A percentile compares a stretch with the other conserved stretches of the same genome.
phyloP scores from a whole-genome alignment of 2,329 filamentous ascomycete species.

The Alternaria gansuensis region DNA sequence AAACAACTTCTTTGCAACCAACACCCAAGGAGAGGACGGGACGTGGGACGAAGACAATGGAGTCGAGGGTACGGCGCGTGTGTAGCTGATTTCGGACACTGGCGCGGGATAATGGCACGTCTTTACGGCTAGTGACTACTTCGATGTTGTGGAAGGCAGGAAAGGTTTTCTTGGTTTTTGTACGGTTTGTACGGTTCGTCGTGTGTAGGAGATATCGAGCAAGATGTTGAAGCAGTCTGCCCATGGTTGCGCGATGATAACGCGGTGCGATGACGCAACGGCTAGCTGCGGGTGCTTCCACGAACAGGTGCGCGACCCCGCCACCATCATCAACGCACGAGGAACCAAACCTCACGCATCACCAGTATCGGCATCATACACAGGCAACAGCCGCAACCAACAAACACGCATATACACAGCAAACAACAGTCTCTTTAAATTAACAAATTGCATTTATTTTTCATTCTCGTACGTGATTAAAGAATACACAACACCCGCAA shows the following conservation, averaged over 20 bases:
- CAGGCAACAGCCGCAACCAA: background rate
- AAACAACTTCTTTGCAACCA: background rate
- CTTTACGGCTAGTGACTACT: background rate
- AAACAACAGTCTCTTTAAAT: background rate
- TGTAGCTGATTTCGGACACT: background rate
- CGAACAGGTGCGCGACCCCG: constrained; percentile 17
- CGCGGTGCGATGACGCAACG: constrained; percentile 39
- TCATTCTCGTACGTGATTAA: constrained; percentile 20
- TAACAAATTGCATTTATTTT: constrained; percentile 10
- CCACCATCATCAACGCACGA: constrained; percentile 6
- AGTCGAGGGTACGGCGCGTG: background rate
- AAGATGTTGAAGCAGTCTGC: constrained; percentile 19
- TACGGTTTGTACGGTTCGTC: background rate
- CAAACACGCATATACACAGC: background rate
- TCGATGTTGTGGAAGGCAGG: background rate
- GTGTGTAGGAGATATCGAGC: constrained; percentile 8
- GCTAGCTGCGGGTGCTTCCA: constrained; percentile 20
- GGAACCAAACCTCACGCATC: background rate
- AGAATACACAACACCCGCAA: constrained; percentile 17
- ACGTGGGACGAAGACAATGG: constrained; percentile 5
- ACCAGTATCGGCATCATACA: background rate
- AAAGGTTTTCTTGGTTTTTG: background rate
- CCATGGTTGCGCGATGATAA: constrained; percentile 25
- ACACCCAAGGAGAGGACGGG: background rate
- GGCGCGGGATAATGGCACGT: background rate